Evolutionary conservation across 768 basidiomycete species (phyloP).

Genomic region (Podaxis sp.): DNA sequence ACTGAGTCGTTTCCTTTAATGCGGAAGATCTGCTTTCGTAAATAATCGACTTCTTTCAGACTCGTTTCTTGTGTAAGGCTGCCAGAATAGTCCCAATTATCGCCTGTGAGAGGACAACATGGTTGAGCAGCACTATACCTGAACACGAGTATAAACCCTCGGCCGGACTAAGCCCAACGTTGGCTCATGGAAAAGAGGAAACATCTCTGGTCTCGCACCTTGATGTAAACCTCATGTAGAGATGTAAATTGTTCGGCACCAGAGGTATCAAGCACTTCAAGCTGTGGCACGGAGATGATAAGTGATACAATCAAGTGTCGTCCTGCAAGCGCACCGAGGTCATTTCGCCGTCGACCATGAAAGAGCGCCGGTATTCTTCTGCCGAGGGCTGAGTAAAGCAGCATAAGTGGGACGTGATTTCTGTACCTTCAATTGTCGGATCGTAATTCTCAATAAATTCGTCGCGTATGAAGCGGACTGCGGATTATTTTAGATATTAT

Average conservation of each 20-base stretch:
- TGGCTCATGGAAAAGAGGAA: not conserved
- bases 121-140: slow-evolving; percentile 41
- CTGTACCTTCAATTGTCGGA: slow-evolving; percentile 78
- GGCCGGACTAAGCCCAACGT: slow-evolving; percentile 47
- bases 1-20: slow-evolving; percentile 74
- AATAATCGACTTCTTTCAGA: slow-evolving; percentile 74
- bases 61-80: slow-evolving; percentile 84
- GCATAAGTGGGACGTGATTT: not conserved
- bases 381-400: slow-evolving; percentile 17
- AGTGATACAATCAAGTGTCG: not conserved
- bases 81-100: not conserved
- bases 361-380: slow-evolving; percentile 72
- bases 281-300: slow-evolving; percentile 37
- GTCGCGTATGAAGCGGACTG: slow-evolving; percentile 72
- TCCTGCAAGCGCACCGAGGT: slow-evolving; percentile 49
- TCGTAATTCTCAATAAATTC: slow-evolving; percentile 77
- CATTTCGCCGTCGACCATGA: slow-evolving; percentile 66
- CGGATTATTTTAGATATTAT: not conserved
- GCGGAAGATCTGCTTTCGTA: slow-evolving; percentile 79
- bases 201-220: slow-evolving; percentile 40
- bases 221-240: slow-evolving; percentile 79
- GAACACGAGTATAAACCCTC: slow-evolving; percentile 83
- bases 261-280: slow-evolving; percentile 81
- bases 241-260: slow-evolving; percentile 86
- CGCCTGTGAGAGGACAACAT: not conserved